These are phyloP conservation scores for Byssochlamys sp. DNA, from an alignment of 2,329 filamentous ascomycete species.

Conservation along the genomic window DNA sequence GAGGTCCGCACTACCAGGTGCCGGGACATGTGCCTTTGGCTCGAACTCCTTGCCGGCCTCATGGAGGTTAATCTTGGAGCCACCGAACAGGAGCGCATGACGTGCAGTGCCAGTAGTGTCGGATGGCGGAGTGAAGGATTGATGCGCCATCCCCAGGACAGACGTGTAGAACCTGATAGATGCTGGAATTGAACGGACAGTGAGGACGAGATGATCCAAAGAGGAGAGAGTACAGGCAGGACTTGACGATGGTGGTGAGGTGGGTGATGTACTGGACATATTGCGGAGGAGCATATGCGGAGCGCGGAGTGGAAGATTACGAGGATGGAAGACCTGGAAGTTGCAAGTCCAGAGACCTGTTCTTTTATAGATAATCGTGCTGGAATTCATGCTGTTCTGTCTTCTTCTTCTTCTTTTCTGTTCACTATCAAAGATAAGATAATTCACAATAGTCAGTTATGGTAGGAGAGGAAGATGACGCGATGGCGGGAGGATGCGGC, in stretches of 20 bases:
- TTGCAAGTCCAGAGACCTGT: background rate
- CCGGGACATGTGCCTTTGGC: constrained; percentile 46
- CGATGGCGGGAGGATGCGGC: background rate
- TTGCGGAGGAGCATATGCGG: background rate
- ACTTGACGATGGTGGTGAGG: background rate
- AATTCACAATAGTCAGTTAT: background rate
- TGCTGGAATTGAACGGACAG: constrained; percentile 41
- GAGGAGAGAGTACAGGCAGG: constrained; percentile 19
- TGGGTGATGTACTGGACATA: background rate
- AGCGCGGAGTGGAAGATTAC: background rate
- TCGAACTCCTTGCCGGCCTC: constrained; percentile 50
- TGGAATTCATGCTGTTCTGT: background rate
- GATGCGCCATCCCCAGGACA: constrained; percentile 49
- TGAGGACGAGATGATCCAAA: constrained; percentile 54
- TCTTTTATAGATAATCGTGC: background rate
- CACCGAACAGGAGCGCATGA: constrained; percentile 48
- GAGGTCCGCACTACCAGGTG: constrained; percentile 50
- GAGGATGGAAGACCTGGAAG: background rate
- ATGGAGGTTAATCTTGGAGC: constrained; percentile 55
- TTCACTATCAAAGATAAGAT: too few species aligned
- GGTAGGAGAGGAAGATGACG: background rate
- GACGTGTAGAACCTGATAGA: constrained; percentile 48
- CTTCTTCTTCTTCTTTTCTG: background rate
- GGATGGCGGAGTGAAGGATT: constrained; percentile 39
- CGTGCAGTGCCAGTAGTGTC: constrained; percentile 29